phyloP scores from a whole-genome alignment of 805 yeast genomes.

The Grigorovia humatica region DNA sequence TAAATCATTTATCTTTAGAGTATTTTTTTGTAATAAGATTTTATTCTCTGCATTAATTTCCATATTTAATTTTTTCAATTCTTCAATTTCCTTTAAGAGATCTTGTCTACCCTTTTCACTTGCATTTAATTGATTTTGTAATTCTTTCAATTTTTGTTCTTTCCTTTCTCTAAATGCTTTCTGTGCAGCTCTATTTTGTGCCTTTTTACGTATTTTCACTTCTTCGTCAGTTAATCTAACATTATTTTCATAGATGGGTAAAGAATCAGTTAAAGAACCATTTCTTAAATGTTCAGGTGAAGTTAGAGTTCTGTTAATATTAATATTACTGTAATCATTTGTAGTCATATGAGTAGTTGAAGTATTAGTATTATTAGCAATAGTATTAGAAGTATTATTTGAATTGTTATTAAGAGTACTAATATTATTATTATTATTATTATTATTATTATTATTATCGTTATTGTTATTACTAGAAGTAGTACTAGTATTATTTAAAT shows the following conservation, averaged over 20 bases:
- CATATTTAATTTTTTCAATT: constrained; percentile 42
- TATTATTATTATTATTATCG: no score
- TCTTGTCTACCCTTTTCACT: constrained; percentile 47
- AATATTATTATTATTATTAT: background rate
- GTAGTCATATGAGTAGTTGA: background rate
- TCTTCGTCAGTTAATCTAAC: constrained; percentile 25
- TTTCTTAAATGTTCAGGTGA: background rate
- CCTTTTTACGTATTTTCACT: constrained; percentile 48
- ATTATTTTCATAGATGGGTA: constrained; percentile 1
- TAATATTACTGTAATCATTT: background rate
- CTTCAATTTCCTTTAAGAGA: constrained; percentile 40
- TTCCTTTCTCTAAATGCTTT: constrained; percentile 77
- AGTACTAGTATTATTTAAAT: background rate
- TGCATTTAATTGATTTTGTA: constrained; percentile 45
- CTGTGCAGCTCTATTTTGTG: constrained; percentile 80
- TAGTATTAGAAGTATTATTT: no score
- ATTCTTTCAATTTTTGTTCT: constrained; percentile 58
- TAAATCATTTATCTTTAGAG: background rate
- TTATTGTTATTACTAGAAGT: background rate
- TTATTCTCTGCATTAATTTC: constrained; percentile 57
- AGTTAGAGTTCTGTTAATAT: background rate
- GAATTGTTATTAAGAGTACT: background rate
- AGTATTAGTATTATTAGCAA: background rate
- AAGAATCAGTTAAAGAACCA: background rate
- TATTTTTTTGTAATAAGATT: constrained; percentile 30